Evolutionary conservation across 768 basidiomycete species (phyloP), one percentile per base, ranked within the genome.

Genomic region (Psilocybe cyanescens): DNA sequence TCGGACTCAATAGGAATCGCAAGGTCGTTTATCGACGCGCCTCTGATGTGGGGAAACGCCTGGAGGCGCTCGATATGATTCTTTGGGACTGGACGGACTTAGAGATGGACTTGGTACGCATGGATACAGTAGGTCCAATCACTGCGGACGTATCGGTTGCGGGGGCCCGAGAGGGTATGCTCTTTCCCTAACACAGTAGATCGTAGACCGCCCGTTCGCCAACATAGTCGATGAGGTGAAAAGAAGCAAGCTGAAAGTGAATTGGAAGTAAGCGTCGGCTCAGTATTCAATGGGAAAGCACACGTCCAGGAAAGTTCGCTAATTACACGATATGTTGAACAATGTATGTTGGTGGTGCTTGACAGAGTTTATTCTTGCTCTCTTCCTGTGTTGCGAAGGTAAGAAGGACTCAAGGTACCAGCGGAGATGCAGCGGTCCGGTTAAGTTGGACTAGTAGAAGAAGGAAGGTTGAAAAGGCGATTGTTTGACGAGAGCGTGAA

Each of bases 61-160:
- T 51, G 24, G 49, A 33, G 41, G 41, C 41, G 41, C 41, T 44
- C 41, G 41, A 9, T 44, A 16, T 39, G 37, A 39, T 39, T 12
- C 41, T 44, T 11, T 16, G 41, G n/a, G 41, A 44, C 41, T 44
- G 41, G 41, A 44, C 14, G n/a, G 41, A 44, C 41, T 44, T 14
- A 44, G n/a, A 44, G n/a, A 12, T n/a, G n/a, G 41, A 14, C 14
- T n/a, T 7, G 33, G 33, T 35, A 50, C 24, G 24, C 24, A 24
- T 50, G 49, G 28, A 30, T 49, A 8, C 51, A 53, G 51, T 53
- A 53, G 30, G 51, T 53, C 51, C 51, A 53, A 31, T 53, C n/a
- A 14, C 41, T 44, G n/a, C 51, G 51, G 51, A 53, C 31, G 35
- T 53, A 53, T 33, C 51, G 51, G 51, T 53, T 12, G 41, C 41